These are phyloP conservation scores for Camellia lanceoleosa DNA, from an alignment of 148 eudicot species.

Conservation along the genomic window DNA sequence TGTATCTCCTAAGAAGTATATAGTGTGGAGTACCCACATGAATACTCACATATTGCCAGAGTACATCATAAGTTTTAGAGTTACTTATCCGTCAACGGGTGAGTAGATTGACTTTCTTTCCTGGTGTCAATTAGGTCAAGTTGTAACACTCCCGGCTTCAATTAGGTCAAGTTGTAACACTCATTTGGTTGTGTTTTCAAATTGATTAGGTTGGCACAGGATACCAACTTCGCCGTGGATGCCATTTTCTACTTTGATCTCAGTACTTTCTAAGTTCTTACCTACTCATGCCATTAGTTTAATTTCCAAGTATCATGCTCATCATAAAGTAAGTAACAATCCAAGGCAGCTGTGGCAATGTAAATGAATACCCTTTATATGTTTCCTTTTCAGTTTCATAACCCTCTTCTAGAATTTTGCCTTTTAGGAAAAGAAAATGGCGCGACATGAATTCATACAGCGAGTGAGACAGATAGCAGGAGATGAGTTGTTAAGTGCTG, in stretches of 20 bases:
- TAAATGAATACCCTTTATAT: not conserved
- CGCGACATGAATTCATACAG: slow-evolving; percentile 44
- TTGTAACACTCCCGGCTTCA: too few species aligned
- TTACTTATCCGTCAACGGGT: slow-evolving; percentile 23
- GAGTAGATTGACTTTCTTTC: slow-evolving; percentile 5
- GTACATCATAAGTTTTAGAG: slow-evolving; percentile 42
- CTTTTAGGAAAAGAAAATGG: slow-evolving; percentile 47
- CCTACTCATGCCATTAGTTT: slow-evolving; percentile 27
- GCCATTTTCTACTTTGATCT: slow-evolving; percentile 49
- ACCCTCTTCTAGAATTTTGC: not conserved
- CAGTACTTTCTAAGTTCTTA: slow-evolving; percentile 36
- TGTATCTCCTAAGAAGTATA: slow-evolving; percentile 37
- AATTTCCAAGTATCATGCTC: slow-evolving; percentile 30
- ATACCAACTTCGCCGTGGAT: slow-evolving; percentile 57
- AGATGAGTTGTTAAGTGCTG: slow-evolving; percentile 39
- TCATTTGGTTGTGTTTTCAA: not conserved
- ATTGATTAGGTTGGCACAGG: slow-evolving; percentile 16
- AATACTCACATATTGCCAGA: slow-evolving; percentile 73
- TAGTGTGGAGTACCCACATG: slow-evolving; percentile 51
- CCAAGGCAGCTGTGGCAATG: too few species aligned
- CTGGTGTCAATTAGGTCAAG: too few species aligned
- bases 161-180: too few species aligned
- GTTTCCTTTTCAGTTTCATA: not conserved
- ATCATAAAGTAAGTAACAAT: slow-evolving; percentile 34
- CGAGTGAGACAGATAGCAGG: slow-evolving; percentile 46